Evolutionary conservation across 441 rosid species (phyloP).

Genomic region (Omphalea diandra): DNA sequence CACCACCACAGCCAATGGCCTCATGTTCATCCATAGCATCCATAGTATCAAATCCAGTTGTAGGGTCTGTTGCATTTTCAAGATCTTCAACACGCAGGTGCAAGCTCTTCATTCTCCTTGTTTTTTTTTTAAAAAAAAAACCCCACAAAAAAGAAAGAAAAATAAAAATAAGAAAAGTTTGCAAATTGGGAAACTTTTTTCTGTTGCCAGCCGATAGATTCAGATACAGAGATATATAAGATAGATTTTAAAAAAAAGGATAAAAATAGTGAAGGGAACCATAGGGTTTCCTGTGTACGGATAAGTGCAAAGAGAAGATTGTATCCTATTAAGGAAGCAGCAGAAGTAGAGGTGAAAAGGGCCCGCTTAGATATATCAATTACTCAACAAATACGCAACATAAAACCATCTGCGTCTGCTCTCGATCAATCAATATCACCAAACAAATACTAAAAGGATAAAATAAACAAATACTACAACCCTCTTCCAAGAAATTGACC

Average conservation of each 20-base stretch:
- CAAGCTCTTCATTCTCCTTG: constrained; percentile 39
- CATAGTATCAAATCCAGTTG: constrained; percentile 33
- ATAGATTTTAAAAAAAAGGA: neutral
- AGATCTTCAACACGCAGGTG: constrained; percentile 42
- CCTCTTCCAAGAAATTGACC: constrained; percentile 32
- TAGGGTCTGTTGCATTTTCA: constrained; percentile 26
- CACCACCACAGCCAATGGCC: too few species aligned
- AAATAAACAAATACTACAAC: neutral
- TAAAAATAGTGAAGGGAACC: neutral
- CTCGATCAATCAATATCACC: constrained; percentile 23
- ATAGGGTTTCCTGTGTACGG: constrained; percentile 51
- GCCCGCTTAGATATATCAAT: constrained; percentile 46
- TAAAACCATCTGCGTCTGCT: constrained; percentile 44
- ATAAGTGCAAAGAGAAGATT: constrained; percentile 47
- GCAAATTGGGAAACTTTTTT: constrained; percentile 17
- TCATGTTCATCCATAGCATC: constrained; percentile 31
- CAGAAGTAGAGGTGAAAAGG: constrained; percentile 36
- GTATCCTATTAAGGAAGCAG: constrained; percentile 63
- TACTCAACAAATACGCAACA: constrained; percentile 42
- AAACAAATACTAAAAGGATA: constrained; percentile 19
- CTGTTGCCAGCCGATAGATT: constrained; percentile 27
- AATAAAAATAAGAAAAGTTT: neutral
- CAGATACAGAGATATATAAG: constrained; percentile 7
- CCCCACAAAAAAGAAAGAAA: neutral
- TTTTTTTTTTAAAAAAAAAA: neutral